Evolutionary conservation across 2,329 filamentous ascomycete genomes (phyloP), one percentile per base, ranked within the genome.

Genomic region (Ploettnerulaceae sp.): DNA sequence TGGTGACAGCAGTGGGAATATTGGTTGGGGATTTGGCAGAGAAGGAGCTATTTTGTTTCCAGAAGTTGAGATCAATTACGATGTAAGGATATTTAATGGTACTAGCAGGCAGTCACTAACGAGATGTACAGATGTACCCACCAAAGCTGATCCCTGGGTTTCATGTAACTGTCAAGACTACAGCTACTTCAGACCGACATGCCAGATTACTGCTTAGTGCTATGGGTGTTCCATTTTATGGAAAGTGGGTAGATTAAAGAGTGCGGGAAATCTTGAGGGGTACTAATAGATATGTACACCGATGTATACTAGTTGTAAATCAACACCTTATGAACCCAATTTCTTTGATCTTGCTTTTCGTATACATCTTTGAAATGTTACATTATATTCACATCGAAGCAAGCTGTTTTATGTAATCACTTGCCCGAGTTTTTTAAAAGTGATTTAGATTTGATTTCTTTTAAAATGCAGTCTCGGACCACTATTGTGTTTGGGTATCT

Each of bases 51-150:
- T 84, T 40, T 72, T 87, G 55, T 98, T 97, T 70, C 93, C 93
- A 0, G 93, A 98, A 71, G 79, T 98, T 35, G 90, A 96, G 68
- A 81, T 89, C 59, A 96, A 95, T 71, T 95, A 93, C 64, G 88
- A 95, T 69, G 89, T 95, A 70, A 76, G 86, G 77, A 17, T 7
- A 24, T 12, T 21, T n/a, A 14, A 31, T 34, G 7, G 18, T 29
- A 6, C 8, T n/a, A 7, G 22, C 31, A 8, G 15, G 14, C 17
- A 21, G 32, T 45, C 48, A 43, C 45, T 55, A 53, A 56, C 51
- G 11, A 20, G 20, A 45, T 35, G 15, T 35, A 14, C 35, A 81
- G 75, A 75, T 80, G 69, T 81, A 79, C 60, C 77, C 76, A 34
- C 67, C 74, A 45, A 73, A 73, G 28, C 57, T 64, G 57, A 65